Base-by-base conservation (phyloP, 2,329 filamentous ascomycete species). In the Colletotrichum sp. region DNA sequence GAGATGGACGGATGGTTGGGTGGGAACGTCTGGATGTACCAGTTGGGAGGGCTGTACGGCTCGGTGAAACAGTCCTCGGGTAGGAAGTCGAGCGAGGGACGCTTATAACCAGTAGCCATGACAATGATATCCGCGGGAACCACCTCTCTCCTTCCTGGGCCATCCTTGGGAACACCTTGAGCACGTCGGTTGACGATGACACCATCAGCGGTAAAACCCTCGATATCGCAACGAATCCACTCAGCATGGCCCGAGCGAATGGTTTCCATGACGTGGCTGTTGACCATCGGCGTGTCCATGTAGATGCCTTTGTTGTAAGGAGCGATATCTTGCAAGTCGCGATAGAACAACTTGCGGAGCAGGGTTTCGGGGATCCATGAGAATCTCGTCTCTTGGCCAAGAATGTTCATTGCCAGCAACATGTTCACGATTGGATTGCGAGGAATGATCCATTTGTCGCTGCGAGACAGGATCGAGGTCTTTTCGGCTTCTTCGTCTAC, bases 21-120 rank as follows among this genome's bases (percentile, higher is more conserved):
- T 6, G 95, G 95, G 84, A 98, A 98, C 1, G 94, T 94, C 83
- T 98, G 95, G 0, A 98, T 89, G 79, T 97, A 98, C 95, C 95
- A 98, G 82, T 95, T 96, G 0, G 95, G 95, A 2, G 95, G 94
- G 1, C 88, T 86, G 79, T 97, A 98, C 0, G 94, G 93, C 77
- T 94, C 90, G 12, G 90, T 82, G 82, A 97, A 97, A 80, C 91
- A 93, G 68, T 95, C 91, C 0, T 92, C 86, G 0, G 95, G 95
- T 0, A 98, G 87, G 83, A 98, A 97, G 13, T 87, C 87, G 1
- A 98, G 88, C 5, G 90, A 91, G 0, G 95, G 95, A 0, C 95
- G 90, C 79, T 94, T 90, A 86, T 92, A 98, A 1, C 95, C 95
- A 0, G 95, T 98, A 0, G 95, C 95, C 90, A 97, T 93, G 76